Evolutionary conservation across 1,284 basidiomycete genomes (phyloP).

Genomic region (Meira nashicola): DNA sequence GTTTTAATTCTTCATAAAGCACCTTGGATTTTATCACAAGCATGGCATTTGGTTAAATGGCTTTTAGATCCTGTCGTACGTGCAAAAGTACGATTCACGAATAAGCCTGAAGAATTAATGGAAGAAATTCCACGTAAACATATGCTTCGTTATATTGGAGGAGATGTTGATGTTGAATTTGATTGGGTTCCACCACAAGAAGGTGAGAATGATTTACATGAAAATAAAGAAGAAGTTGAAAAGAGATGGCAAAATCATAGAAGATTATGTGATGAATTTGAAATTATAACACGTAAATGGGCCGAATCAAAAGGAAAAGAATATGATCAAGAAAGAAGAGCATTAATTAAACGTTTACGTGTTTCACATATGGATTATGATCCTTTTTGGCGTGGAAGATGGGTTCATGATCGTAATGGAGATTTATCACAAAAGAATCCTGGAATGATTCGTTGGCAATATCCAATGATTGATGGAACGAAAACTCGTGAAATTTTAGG

Average conservation of each 20-base stretch:
- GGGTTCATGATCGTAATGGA: conserved; percentile 6
- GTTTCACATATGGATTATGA: conserved; percentile 41
- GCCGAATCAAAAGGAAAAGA: conserved; percentile 13
- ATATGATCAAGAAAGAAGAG: conserved; percentile 31
- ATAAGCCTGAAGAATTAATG: conserved; percentile 32
- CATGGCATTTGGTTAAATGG: conserved; percentile 41
- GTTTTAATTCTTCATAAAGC: conserved; percentile 38
- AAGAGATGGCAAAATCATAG: conserved; percentile 25
- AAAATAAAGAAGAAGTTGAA: conserved; percentile 45
- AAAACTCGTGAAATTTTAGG: conserved; percentile 2
- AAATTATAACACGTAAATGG: conserved; percentile 50
- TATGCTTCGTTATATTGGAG: conserved; percentile 28
- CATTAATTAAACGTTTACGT: conserved; percentile 47
- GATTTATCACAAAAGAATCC: conserved; percentile 5
- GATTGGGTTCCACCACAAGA: conserved; percentile 29
- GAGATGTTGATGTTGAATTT: conserved; percentile 30
- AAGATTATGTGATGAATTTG: conserved; percentile 30
- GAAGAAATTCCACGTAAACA: conserved; percentile 33
- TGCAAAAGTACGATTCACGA: conserved; percentile 42
- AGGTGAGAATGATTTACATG: conserved; percentile 48
- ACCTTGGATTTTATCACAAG: conserved; percentile 47
- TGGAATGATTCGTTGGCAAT: conserved; percentile 7
- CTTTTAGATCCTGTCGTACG: conserved; percentile 45
- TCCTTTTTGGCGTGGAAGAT: not conserved
- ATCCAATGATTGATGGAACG: not conserved